Base-by-base conservation (phyloP, 345 rosid genomes). In the Cochlearia excelsa region DNA sequence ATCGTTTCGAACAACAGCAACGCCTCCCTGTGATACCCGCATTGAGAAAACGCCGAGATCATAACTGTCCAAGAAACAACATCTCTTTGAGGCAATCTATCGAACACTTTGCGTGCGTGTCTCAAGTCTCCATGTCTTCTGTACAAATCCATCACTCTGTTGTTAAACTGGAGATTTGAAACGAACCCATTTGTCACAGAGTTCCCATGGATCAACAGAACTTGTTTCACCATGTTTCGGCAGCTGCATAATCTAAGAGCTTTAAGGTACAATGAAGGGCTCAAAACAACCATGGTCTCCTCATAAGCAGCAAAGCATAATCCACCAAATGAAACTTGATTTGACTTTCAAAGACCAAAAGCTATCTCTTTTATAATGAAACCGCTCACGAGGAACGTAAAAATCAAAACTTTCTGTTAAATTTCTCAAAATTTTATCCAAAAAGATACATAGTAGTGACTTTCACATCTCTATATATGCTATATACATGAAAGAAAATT, bases 41-140 rank as follows among this genome's bases (percentile, higher is more conserved):
- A 35, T 27, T 66, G 75, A 30, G 77, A 61, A 55, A 61, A 83
- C 8, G 85, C 84, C 3, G 81, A 73, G 63, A 88, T 71, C 81
- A 85, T 78, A 37, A 75, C 84, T 1, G 85, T 85, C 96, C 90
- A 88, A 23, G 96, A 73, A 46, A 78, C 80, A 31, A 83, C 77
- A 72, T 74, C 74, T 58, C 81, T 80, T 0, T 76, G 56, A n/a
- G 77, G 60, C 79, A 88, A 81, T 81, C 68, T 64, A 55, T 71
- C 88, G 46, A 88, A 88, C 81, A 84, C 59, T 0, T 78, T 80
- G 43, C 57, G 77, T 0, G 90, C 90, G 7, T 65, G 6, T 6
- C 51, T 37, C 26, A 79, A 1, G 46, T 79, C 68, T 41, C 61
- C 65, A 9, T 77, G 59, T 59, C 73, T 75, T 10, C 42, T 7